Evolutionary conservation across 768 basidiomycete genomes (phyloP).

Genomic region (Agrocybe praecox): DNA sequence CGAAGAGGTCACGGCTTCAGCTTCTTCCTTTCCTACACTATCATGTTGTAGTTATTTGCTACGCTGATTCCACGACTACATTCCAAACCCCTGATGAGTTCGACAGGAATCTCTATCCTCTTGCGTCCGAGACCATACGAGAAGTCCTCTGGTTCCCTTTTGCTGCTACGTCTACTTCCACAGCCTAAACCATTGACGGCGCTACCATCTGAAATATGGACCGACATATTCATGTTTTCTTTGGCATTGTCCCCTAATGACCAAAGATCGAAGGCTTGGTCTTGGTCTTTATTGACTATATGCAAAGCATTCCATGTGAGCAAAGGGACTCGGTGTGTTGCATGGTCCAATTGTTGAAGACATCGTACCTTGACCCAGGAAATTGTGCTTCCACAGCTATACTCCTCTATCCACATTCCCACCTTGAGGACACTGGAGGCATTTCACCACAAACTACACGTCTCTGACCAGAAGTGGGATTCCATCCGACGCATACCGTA

Average conservation of each 20-base stretch:
- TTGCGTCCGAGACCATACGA: slow-evolving; percentile 73
- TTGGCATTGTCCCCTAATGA: slow-evolving; percentile 23
- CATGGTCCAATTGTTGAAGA: neutral
- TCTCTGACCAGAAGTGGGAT: slow-evolving; percentile 82
- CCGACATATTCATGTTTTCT: slow-evolving; percentile 53
- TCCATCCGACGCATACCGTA: slow-evolving; percentile 85
- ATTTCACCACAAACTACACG: slow-evolving; percentile 59
- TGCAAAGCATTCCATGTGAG: slow-evolving; percentile 50
- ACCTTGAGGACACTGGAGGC: slow-evolving; percentile 48
- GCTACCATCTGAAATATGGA: slow-evolving; percentile 75
- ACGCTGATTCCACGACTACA: neutral
- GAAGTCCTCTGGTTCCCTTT: slow-evolving; percentile 54
- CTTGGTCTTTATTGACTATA: slow-evolving; percentile 39
- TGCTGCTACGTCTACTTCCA: slow-evolving; percentile 73
- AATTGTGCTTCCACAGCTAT: slow-evolving; percentile 67
- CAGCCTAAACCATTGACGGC: slow-evolving; percentile 48
- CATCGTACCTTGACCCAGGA: slow-evolving; percentile 41
- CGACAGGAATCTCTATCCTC: slow-evolving; percentile 40
- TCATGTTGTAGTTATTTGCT: neutral
- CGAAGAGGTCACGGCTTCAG: neutral
- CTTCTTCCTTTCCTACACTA: neutral
- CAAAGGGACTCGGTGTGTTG: too few species aligned
- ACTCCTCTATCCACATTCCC: slow-evolving; percentile 51
- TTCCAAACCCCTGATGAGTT: slow-evolving; percentile 28
- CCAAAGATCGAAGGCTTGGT: slow-evolving; percentile 19